Base-by-base conservation (phyloP, 2,329 filamentous ascomycete genomes). In the Neonectria neomacrospora region DNA sequence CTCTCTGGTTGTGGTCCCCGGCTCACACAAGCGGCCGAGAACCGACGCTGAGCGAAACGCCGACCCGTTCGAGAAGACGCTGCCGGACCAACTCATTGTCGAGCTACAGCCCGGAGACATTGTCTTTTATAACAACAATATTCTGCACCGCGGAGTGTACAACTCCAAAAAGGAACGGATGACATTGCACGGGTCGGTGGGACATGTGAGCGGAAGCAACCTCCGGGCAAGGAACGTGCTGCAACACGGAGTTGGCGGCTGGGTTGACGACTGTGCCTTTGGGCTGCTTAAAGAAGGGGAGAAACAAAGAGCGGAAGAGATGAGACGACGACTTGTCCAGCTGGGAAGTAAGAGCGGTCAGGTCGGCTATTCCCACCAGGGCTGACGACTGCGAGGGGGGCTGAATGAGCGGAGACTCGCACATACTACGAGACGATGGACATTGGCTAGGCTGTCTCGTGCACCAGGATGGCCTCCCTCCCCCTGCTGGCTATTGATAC, bases 61-160 rank as follows among this genome's bases (percentile, higher is more conserved):
- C 0, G 87, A 83, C 20, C 89, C 90, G 0, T 91, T 88, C 71
- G 90, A 90, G 69, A 74, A 80, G 2, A 73, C 80, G 2, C 71
- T 96, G 68, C 88, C 89, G 0, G 87, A 81, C 0, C 89, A 94
- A 80, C 73, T 90, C 14, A 79, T 86, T 3, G 92, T 96, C 16
- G 74, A 81, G 74, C 81, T 96, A 65, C 80, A 86, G 66, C 85
- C 92, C 0, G 93, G 93, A 0, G 93, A 97, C 78, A 88, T 91
- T 16, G 91, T 91, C 44, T 97, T 97, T 73, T 97, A 97, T 75
- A 89, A 97, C 77, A 96, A 94, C 74, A 96, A 97, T 76, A 96
- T 97, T 67, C 76, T 96, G 66, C 91, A 93, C 73, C 81, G 91
- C 4, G 91, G 91, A 1, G 86, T 87, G 28, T 94, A 93, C 76